Percentiles rank a stretch among this genome's conserved stretches.
phyloP scores from a whole-genome alignment of 306 rosid species.

The Rubus idaeus region DNA sequence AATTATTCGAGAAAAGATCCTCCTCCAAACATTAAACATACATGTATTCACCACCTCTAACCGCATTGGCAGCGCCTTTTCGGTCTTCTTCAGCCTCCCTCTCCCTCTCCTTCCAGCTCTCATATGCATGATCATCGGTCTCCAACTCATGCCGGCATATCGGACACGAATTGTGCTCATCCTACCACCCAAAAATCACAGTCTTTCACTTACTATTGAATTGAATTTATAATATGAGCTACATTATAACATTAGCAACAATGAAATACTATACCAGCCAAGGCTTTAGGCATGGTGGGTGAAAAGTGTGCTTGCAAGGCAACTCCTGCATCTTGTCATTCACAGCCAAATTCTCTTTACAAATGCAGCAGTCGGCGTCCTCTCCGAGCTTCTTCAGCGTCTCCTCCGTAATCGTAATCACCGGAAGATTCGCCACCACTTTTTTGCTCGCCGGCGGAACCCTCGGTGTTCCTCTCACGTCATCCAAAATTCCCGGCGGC shows the following conservation, averaged over 20 bases:
- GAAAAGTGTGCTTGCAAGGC: conserved; percentile 98
- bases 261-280: conserved; percentile 72
- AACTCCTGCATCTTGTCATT: conserved; percentile 89
- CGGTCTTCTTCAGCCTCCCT: conserved; percentile 95
- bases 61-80: conserved; percentile 89
- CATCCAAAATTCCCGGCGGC: conserved; percentile 43
- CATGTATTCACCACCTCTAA: conserved; percentile 96
- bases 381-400: conserved; percentile 59
- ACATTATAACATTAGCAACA: background rate
- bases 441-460: conserved; percentile 97
- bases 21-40: conserved; percentile 50
- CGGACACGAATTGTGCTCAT: conserved; percentile 86
- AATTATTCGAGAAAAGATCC: background rate
- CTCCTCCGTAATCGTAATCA: conserved; percentile 71
- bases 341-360: conserved; percentile 73
- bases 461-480: conserved; percentile 51
- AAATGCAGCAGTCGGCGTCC: conserved; percentile 85
- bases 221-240: background rate
- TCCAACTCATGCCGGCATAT: conserved; percentile 83
- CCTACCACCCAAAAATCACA: conserved; percentile 41
- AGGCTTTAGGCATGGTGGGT: conserved; percentile 90
- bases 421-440: conserved; percentile 84
- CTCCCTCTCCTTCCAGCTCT: conserved; percentile 97
- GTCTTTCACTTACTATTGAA: background rate
- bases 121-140: conserved; percentile 85